These are phyloP conservation scores for Sugiyamaella valdiviana DNA, from an alignment of 805 yeast genomes.

Conservation along the genomic window DNA sequence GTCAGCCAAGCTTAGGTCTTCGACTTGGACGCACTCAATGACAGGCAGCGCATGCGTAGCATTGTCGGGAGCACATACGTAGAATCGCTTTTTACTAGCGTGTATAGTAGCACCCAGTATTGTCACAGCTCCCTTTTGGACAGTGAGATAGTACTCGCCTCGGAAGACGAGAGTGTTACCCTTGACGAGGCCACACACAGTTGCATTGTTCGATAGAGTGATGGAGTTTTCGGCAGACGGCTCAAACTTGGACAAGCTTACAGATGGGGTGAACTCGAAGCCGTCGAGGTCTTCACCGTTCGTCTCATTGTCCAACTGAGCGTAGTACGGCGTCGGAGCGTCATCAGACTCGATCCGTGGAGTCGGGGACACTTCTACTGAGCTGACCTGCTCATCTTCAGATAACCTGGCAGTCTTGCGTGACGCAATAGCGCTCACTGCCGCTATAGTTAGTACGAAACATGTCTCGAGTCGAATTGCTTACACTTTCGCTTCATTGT, in stretches of 20 bases:
- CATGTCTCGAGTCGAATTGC: background rate
- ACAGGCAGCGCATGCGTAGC: constrained; percentile 20
- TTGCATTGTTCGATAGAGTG: background rate
- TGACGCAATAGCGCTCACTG: constrained; percentile 8
- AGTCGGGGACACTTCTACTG: background rate
- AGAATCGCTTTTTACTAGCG: constrained; percentile 11
- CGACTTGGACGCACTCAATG: constrained; percentile 15
- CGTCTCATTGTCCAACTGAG: background rate
- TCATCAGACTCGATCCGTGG: background rate
- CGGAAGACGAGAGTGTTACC: constrained; percentile 23
- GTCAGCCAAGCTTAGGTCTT: constrained; percentile 5
- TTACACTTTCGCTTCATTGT: constrained; percentile 8
- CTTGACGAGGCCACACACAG: constrained; percentile 7
- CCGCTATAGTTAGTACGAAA: constrained; percentile 1
- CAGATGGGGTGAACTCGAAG: background rate
- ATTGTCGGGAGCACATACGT: constrained; percentile 18
- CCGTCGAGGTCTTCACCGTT: background rate
- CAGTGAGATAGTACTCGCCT: constrained; percentile 28
- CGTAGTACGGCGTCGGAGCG: background rate
- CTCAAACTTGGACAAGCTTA: background rate
- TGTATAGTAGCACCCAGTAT: constrained; percentile 25
- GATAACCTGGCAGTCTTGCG: background rate
- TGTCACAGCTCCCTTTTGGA: constrained; percentile 27
- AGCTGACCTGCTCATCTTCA: background rate
- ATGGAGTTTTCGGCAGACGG: background rate